Percentiles rank a stretch among this genome's conserved stretches.
Conservation (phyloP, 345 rosid genomes). For the Gossypium australe region DNA sequence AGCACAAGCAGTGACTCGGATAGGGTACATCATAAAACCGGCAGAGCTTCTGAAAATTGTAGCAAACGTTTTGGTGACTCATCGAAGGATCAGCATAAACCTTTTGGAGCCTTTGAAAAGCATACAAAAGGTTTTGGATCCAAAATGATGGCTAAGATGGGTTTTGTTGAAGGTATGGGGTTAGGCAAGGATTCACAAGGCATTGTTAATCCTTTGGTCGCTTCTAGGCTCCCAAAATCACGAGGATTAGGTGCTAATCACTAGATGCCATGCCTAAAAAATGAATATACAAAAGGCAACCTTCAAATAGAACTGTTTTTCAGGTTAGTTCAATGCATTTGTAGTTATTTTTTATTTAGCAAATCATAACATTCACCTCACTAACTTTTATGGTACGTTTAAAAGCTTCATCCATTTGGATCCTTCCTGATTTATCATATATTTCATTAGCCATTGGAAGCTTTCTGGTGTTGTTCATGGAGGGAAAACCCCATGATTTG, state of each 20-base stretch:
- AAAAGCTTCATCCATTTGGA: neutral
- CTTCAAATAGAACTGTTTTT: neutral
- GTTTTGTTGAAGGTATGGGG: conserved; percentile 78
- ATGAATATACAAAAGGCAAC: neutral
- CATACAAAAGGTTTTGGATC: conserved; percentile 91
- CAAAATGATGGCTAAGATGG: conserved; percentile 89
- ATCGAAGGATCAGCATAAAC: conserved; percentile 26
- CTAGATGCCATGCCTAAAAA: conserved; percentile 4
- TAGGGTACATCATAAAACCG: neutral
- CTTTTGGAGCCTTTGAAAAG: conserved; percentile 66
- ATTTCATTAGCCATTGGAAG: neutral
- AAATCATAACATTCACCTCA: neutral
- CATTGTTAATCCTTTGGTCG: neutral
- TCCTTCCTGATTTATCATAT: neutral
- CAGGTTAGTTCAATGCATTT: neutral
- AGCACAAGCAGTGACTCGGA: conserved; percentile 20
- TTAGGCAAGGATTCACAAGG: conserved; percentile 74
- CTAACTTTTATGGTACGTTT: neutral
- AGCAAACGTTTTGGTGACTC: conserved; percentile 13
- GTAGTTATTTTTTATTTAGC: neutral
- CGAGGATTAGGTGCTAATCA: conserved; percentile 70
- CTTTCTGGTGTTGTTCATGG: neutral
- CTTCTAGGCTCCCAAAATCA: conserved; percentile 47
- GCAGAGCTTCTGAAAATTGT: neutral
- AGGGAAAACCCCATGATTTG: neutral